These are phyloP conservation scores for Didymella pomorum DNA, from an alignment of 2,329 filamentous ascomycete genomes.

Conservation along the genomic window DNA sequence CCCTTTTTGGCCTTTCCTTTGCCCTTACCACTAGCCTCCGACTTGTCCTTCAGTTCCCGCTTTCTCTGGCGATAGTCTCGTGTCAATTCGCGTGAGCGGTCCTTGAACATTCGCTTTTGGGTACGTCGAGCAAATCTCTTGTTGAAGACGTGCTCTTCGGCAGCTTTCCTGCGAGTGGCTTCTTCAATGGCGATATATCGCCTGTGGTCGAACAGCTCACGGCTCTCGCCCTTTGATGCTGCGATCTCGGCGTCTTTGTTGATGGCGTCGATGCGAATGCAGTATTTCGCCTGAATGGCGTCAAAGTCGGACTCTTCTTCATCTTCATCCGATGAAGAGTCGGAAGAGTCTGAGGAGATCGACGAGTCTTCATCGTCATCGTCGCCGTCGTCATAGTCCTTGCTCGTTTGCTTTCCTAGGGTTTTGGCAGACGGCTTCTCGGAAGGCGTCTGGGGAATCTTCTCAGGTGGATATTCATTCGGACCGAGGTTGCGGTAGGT, in stretches of 20 bases:
- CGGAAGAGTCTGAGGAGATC: conserved; percentile 35
- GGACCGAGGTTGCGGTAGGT: conserved; percentile 20
- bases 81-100: conserved; percentile 27
- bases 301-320: conserved; percentile 20
- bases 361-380: conserved; percentile 30
- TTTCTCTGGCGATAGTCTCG: conserved; percentile 28
- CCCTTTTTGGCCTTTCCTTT: conserved; percentile 35
- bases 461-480: conserved; percentile 4
- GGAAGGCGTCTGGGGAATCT: conserved; percentile 2
- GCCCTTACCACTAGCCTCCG: conserved; percentile 25
- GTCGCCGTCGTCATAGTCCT: conserved; percentile 24
- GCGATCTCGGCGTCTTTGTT: conserved; percentile 29
- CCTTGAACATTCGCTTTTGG: conserved; percentile 19
- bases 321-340: conserved; percentile 19
- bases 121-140: conserved; percentile 29
- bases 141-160: conserved; percentile 30
- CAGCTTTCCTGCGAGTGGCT: conserved; percentile 31
- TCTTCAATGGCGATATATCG: conserved; percentile 37
- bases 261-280: conserved; percentile 34
- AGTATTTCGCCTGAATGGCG: conserved; percentile 20
- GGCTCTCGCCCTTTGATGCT: conserved; percentile 32
- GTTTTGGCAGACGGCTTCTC: conserved; percentile 2
- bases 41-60: conserved; percentile 28
- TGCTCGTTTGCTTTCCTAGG: conserved; percentile 8
- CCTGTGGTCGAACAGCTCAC: conserved; percentile 32